These are phyloP conservation scores for Adiantum capillusveneris DNA, from an alignment of 75 land plant genomes.

Conservation along the genomic window DNA sequence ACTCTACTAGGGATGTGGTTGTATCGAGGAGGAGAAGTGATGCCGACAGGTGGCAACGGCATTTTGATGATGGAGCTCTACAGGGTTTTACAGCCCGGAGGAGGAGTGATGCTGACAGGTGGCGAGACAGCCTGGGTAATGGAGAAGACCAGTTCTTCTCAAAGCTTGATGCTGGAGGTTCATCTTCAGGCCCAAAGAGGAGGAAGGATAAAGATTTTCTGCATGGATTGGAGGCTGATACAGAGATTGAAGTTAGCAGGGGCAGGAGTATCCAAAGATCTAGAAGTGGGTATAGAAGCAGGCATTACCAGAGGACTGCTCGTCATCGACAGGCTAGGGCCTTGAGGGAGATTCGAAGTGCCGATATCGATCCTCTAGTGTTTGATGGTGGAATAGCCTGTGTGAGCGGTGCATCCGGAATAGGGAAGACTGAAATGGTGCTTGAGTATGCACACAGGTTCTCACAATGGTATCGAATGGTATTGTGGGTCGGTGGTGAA, in stretches of 20 bases:
- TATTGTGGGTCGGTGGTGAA: conserved; percentile 90
- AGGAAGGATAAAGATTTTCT: conserved; percentile 47
- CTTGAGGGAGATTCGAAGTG: conserved; percentile 17
- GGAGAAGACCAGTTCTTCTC: neutral
- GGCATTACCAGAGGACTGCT: conserved; percentile 11
- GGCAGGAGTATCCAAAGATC: conserved; percentile 45
- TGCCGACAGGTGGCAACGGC: conserved; percentile 15
- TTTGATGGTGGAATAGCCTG: conserved; percentile 71
- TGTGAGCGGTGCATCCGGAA: conserved; percentile 72
- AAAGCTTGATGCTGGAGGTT: neutral
- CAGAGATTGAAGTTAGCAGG: conserved; percentile 9
- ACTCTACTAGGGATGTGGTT: neutral
- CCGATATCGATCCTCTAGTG: conserved; percentile 19
- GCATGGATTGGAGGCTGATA: conserved; percentile 50
- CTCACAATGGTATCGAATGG: conserved; percentile 79
- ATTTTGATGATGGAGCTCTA: neutral
- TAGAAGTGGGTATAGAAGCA: conserved; percentile 14
- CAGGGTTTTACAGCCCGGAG: conserved; percentile 13
- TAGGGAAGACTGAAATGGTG: conserved; percentile 85
- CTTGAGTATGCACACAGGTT: conserved; percentile 73
- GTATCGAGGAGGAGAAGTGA: conserved; percentile 7
- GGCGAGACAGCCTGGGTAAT: conserved; percentile 1
- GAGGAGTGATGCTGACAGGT: conserved; percentile 14
- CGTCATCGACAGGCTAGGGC: conserved; percentile 12
- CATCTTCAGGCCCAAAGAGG: neutral